phyloP scores from a whole-genome alignment of 148 eudicot genomes.

The Rhododendron vialii region DNA sequence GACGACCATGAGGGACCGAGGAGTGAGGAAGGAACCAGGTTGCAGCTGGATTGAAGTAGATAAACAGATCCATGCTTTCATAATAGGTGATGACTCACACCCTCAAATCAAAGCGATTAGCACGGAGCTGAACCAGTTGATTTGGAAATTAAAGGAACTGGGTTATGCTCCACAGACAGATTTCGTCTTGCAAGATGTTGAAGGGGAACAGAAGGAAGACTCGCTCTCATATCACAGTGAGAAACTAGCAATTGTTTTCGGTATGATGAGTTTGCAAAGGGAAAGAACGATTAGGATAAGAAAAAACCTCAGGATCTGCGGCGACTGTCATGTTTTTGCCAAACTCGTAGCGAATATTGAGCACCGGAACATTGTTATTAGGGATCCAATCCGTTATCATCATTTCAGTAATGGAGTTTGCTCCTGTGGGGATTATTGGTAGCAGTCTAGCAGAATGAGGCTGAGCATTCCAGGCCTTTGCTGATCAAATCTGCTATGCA shows the following conservation, averaged over 20 bases:
- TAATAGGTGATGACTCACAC: slow-evolving; percentile 6
- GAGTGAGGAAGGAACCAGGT: slow-evolving; percentile 14
- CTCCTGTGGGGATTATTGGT: slow-evolving; percentile 12
- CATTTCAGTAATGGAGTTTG: slow-evolving; percentile 6
- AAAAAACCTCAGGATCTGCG: slow-evolving; percentile 13
- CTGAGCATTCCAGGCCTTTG: not conserved
- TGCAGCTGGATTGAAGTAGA: slow-evolving; percentile 16
- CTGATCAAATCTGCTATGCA: not conserved
- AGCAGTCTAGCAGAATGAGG: not conserved
- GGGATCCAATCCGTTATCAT: slow-evolving; percentile 14
- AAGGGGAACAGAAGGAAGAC: slow-evolving; percentile 13
- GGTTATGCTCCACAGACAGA: slow-evolving; percentile 6
- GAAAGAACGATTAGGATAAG: slow-evolving; percentile 1
- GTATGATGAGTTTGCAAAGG: slow-evolving; percentile 4
- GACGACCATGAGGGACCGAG: slow-evolving; percentile 3
- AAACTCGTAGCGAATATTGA: slow-evolving; percentile 7
- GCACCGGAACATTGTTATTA: slow-evolving; percentile 4
- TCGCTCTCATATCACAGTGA: slow-evolving; percentile 9
- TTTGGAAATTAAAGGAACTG: slow-evolving; percentile 10
- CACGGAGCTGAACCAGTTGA: slow-evolving; percentile 6
- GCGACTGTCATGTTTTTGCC: slow-evolving; percentile 15
- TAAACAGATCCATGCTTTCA: slow-evolving; percentile 12
- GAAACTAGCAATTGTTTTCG: slow-evolving; percentile 11
- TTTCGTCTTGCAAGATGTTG: slow-evolving; percentile 8
- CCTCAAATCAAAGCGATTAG: not conserved